Percentiles rank a stretch among this genome's conserved stretches.
phyloP scores from a whole-genome alignment of 2,329 filamentous ascomycete species.

The Diaporthe capsici region DNA sequence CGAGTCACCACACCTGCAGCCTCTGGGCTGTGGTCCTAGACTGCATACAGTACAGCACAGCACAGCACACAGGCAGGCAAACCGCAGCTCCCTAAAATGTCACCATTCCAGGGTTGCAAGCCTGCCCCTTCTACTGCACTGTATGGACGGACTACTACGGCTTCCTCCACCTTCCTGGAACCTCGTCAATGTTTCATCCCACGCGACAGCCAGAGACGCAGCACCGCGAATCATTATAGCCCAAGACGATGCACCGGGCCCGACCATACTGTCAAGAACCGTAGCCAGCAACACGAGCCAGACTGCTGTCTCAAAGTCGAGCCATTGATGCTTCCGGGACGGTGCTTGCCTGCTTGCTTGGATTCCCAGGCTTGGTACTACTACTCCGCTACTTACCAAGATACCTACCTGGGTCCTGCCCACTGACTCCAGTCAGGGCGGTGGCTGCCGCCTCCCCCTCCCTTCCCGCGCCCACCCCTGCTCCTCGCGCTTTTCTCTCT shows the following conservation, averaged over 20 bases:
- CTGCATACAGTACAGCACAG: slow-evolving; percentile 4
- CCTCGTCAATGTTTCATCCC: slow-evolving; percentile 25
- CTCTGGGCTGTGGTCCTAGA: neutral
- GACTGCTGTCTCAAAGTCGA: neutral
- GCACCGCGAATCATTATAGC: slow-evolving; percentile 1
- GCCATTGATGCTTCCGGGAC: neutral
- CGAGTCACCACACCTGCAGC: slow-evolving; percentile 13
- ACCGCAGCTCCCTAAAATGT: neutral
- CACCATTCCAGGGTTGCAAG: neutral
- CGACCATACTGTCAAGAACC: neutral
- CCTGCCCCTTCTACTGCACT: neutral
- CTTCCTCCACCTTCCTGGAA: slow-evolving; percentile 12
- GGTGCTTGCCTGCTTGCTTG: neutral
- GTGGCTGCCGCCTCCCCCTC: slow-evolving; percentile 20
- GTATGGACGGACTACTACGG: neutral
- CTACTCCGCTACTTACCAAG: neutral
- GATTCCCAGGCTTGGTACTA: neutral
- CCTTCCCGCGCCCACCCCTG: slow-evolving; percentile 36
- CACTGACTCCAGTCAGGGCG: slow-evolving; percentile 7
- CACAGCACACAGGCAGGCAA: neutral
- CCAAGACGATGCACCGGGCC: neutral
- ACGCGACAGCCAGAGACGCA: neutral
- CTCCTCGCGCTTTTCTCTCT: slow-evolving; percentile 24
- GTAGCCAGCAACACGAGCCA: neutral
- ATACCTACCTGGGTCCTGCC: neutral